Evolutionary conservation across 768 basidiomycete genomes (phyloP), one percentile per base, ranked within the genome.

Genomic region (Lactarius vividus): DNA sequence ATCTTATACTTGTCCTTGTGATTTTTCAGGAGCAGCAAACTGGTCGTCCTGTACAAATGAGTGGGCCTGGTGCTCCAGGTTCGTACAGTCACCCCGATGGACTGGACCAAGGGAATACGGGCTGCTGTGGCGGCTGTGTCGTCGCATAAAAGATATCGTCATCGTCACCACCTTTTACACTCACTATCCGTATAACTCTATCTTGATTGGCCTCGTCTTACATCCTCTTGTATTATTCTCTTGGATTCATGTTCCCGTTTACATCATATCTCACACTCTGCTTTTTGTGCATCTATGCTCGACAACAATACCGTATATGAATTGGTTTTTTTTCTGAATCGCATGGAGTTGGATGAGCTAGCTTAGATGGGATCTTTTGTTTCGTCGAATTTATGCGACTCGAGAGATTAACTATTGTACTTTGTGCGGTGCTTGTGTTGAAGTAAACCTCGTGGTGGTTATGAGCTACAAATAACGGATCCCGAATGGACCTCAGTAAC

Each of bases 121-220:
- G 86, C 28, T 92, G 90, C 79, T 92, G 90, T 70, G 76, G 79
- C 52, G 83, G 87, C 67, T 91, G 90, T 65, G 84, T 92, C 64
- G 82, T 91, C 23, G 78, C 76, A 37, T 83, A 62, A 66, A 74
- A 80, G 55, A 37, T 58, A 42, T 28, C 59, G 53, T 61, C 57
- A 49, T 40, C 28, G 52, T 37, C 63, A 68, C 63, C 69, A 58
- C 39, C 35, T 46, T 29, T 15, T 62, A 62, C 68, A 62, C 35
- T 63, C 31, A 61, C 44, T 59, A 52, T 55, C 53, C 54, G 13
- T 35, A 31, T 61, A 37, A 54, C 61, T 23, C 13, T n/a, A 28
- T 18, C 44, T 40, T 56, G 35, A 44, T 40, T 52, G 35, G 53
- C 44, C n/a, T 18, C 26, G 31, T 31, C 49, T 57, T 44, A 63